Conservation (phyloP, 371 early-diverging fungal genomes). For the Syncephalastrum monosporum region DNA sequence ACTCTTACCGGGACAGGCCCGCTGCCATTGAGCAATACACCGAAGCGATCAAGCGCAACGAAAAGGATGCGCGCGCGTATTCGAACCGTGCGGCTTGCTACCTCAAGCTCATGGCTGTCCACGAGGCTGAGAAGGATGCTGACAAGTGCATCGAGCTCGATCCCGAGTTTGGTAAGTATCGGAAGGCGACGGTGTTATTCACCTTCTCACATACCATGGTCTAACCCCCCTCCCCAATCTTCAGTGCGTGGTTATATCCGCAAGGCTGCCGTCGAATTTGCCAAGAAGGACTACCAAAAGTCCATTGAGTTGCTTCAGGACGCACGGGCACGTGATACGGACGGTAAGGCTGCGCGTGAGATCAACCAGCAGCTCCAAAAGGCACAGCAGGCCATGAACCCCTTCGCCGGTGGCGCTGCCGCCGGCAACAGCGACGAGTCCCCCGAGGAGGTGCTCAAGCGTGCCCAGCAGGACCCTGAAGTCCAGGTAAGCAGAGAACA, state of each 20-base stretch:
- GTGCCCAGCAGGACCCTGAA: slow-evolving; percentile 92
- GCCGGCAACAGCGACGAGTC: slow-evolving; percentile 36
- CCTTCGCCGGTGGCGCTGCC: slow-evolving; percentile 43
- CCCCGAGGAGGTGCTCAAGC: slow-evolving; percentile 79
- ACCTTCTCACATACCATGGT: background rate
- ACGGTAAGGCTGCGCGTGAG: slow-evolving; percentile 81
- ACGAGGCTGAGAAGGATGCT: slow-evolving; percentile 96
- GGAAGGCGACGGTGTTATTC: no score
- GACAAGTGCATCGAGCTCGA: slow-evolving; percentile 87
- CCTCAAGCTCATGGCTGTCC: slow-evolving; percentile 91
- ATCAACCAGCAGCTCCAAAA: slow-evolving; percentile 80
- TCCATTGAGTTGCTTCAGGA: slow-evolving; percentile 79
- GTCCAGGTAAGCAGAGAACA: slow-evolving; percentile 52
- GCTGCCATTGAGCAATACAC: slow-evolving; percentile 93
- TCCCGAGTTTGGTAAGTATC: slow-evolving; percentile 71
- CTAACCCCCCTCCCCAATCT: no score
- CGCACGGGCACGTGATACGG: slow-evolving; percentile 80
- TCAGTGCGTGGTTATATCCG: slow-evolving; percentile 93
- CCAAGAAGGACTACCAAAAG: slow-evolving; percentile 87
- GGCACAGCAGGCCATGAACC: slow-evolving; percentile 76
- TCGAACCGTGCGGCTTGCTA: slow-evolving; percentile 97
- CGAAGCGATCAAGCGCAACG: slow-evolving; percentile 97
- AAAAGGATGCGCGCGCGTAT: slow-evolving; percentile 85
- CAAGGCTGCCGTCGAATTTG: slow-evolving; percentile 90
- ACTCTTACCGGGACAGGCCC: slow-evolving; percentile 31